Evolutionary conservation across 805 yeast species (phyloP), one percentile per base, ranked within the genome.

Genomic region (Saccharomycopsis synnaedendra): DNA sequence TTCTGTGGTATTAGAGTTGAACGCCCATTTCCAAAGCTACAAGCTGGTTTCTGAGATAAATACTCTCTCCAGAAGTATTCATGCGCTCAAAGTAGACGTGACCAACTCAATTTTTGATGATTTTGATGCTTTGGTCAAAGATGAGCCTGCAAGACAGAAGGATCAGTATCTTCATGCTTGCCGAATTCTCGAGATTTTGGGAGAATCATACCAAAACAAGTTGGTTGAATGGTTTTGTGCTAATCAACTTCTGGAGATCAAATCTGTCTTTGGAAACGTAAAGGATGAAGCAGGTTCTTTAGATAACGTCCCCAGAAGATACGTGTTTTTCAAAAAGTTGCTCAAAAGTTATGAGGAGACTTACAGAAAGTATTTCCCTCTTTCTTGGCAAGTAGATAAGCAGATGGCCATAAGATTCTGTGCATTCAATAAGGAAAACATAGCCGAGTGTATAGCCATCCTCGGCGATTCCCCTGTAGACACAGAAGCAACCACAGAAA

Each of bases 261-360:
- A 73, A 35, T 66, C 76, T 28, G 86, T 93, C 7, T 93, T 93
- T 64, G 50, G 52, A 3, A 74, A 78, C 46, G 70, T 80, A 6
- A 71, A 78, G 9, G 97, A 88, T 56, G 98, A 93, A 64, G 98
- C 98, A 0, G 97, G 97, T 1, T 82, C 94, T 4, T 66, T 93
- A 51, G 98, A 93, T 50, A 93, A 93, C 62, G 64, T 93, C 45
- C 73, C 78, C 32, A 69, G 97, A 55, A 69, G 98, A 43, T 93
- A 78, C 61, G 75, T 88, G 33, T 90, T 83, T 61, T 85, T 86
- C 64, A 80, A 82, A 55, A 80, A 84, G 55, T 73, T 85, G 1
- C 64, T 90, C 50, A 73, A 72, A 46, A 70, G 72, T 37, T 77
- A 80, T 55, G 80, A 78, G 50, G 61, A 75, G 1, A 71, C 70